These are phyloP conservation scores for Pinus taeda DNA, from an alignment of 75 land plant genomes.

Conservation along the genomic window DNA sequence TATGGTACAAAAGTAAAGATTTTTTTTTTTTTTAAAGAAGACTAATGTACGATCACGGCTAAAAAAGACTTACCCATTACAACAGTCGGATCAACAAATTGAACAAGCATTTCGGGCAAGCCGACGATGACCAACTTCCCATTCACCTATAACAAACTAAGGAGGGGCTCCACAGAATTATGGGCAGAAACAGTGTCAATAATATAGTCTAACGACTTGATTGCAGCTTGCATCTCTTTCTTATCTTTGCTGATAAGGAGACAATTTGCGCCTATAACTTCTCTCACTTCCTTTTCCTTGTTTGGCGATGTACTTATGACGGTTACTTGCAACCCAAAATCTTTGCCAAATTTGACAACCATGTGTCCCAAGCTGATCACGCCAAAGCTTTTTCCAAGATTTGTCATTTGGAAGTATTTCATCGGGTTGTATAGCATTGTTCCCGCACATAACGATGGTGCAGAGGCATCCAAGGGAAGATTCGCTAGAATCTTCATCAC, in stretches of 20 bases:
- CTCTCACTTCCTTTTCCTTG: conserved; percentile 44
- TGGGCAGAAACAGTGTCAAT: conserved; percentile 27
- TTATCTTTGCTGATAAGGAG: conserved; percentile 37
- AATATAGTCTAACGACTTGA: conserved; percentile 29
- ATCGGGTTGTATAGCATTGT: conserved; percentile 27
- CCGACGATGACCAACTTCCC: conserved; percentile 21
- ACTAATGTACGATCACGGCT: too few species aligned
- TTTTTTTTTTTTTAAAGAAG: too few species aligned
- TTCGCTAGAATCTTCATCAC: too few species aligned
- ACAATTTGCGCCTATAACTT: conserved; percentile 34
- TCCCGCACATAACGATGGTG: too few species aligned
- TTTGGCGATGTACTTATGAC: conserved; percentile 42
- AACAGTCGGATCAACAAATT: background rate
- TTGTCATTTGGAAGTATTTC: conserved; percentile 24
- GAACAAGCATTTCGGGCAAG: background rate
- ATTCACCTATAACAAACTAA: conserved; percentile 16
- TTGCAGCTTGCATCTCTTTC: conserved; percentile 40
- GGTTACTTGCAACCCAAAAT: conserved; percentile 17
- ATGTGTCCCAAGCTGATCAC: conserved; percentile 59
- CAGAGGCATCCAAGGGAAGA: too few species aligned
- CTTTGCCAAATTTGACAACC: conserved; percentile 56
- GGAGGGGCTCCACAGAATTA: conserved; percentile 18
- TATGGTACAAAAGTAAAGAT: too few species aligned
- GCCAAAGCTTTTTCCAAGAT: conserved; percentile 32
- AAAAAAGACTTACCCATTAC: too few species aligned